Base-by-base conservation (phyloP, 208 protist species). In the Acanthamoeba lenticulata region DNA sequence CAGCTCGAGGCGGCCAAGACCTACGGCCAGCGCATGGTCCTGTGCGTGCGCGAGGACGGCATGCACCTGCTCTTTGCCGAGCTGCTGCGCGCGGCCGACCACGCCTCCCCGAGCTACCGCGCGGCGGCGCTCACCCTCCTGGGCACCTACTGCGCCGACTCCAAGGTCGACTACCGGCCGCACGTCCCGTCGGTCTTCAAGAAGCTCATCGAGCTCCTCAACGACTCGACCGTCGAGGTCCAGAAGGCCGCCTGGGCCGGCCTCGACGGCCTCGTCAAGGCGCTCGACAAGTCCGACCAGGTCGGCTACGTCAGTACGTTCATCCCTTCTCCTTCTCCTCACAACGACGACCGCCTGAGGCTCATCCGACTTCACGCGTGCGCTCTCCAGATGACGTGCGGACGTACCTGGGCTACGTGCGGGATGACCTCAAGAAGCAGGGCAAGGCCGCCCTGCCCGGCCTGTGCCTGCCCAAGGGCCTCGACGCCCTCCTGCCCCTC, bases 401-500 rank as follows among this genome's bases (percentile, higher is more conserved):
- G 13, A 60, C 29, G 57, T 92, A 94, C 65, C 34, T 94, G 15
- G 24, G 29, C 11, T 90, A 93, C 42, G 86, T 86, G 27, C 40
- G 55, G n/a, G 91, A 94, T 17, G 91, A 89, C 91, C 47, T 94
- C 40, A 38, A 62, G n/a, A 94, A 88, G 67, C 38, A 89, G 57
- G 57, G 55, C 91, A 88, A 86, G 19, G 45, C 34, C 13, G 21
- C 45, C 0, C 29, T 98, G 17, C 94, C 96, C 19, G 97, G 94
- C 13, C 96, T 98, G 17, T 96, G 95, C 67, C 57, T 96, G 49
- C 90, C 93, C 60, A 97, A 97, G 62, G 98, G 96, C 45, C 92
- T 98, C n/a, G 93, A 91, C 11, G 93, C 96, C 17, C n/a, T 98
- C 11, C 88, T 98, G 29, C 95, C 95, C 15, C 62, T 98, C 34